Evolutionary conservation across 2,329 filamentous ascomycete species (phyloP).

Genomic region (Epichloe uncinata): DNA sequence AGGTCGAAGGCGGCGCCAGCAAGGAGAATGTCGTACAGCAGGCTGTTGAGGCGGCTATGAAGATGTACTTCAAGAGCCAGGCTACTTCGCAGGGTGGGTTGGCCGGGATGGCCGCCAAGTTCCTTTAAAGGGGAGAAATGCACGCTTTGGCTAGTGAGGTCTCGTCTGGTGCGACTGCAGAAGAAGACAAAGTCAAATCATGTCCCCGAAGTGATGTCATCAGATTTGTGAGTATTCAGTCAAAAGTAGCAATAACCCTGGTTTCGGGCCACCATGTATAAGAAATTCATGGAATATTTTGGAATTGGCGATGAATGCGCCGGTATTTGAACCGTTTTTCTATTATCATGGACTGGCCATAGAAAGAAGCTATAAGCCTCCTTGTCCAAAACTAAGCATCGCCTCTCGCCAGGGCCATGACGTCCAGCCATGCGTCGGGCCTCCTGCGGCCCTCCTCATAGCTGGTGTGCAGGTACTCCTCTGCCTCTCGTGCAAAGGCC

Average conservation of each 20-base stretch:
- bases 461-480: conserved; percentile 38
- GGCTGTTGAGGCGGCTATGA: conserved; percentile 75
- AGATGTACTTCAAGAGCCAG: conserved; percentile 81
- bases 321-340: no score
- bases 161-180: no score
- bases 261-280: no score
- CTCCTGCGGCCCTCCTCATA: conserved; percentile 35
- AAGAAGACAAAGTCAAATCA: no score
- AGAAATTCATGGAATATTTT: no score
- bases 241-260: no score
- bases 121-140: conserved; percentile 9
- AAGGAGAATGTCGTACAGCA: conserved; percentile 71
- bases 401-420: conserved; percentile 24
- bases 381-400: background rate
- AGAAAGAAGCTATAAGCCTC: no score
- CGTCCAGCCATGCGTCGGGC: conserved; percentile 46
- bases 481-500: conserved; percentile 43
- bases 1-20: conserved; percentile 43
- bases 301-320: no score
- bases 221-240: no score
- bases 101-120: conserved; percentile 34
- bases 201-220: no score
- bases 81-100: conserved; percentile 31
- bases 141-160: no score
- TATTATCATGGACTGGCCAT: no score